A percentile compares a stretch with the other conserved stretches of the same genome.
Evolutionary conservation across 768 basidiomycete genomes (phyloP).

Genomic region (Mycena amicta): DNA sequence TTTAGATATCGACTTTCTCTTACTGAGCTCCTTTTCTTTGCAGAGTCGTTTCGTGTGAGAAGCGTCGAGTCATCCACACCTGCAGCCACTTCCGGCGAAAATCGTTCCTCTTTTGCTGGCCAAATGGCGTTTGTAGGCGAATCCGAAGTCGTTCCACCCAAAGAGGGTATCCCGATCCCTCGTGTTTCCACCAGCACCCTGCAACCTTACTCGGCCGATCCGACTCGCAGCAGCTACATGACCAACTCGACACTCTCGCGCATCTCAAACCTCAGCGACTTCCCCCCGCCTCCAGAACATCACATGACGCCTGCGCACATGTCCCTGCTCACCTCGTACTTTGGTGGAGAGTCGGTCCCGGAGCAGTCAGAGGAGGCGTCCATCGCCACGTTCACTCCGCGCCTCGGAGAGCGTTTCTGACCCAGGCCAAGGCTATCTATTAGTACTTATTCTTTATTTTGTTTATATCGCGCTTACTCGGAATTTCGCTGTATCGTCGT

Average conservation of each 20-base stretch:
- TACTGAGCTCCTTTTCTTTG: not conserved
- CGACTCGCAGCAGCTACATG: constrained; percentile 47
- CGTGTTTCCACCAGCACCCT: constrained; percentile 21
- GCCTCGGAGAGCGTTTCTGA: constrained; percentile 21
- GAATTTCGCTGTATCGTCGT: constrained; percentile 16
- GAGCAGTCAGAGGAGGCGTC: constrained; percentile 1
- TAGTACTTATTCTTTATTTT: constrained; percentile 19
- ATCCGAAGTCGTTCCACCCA: not conserved
- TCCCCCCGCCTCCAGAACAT: constrained; percentile 40
- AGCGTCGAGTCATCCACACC: constrained; percentile 57
- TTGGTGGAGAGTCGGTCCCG: constrained; percentile 20
- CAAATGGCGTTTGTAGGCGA: constrained; percentile 33
- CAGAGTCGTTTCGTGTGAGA: constrained; percentile 54
- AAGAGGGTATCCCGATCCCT: constrained; percentile 1
- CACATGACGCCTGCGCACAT: constrained; percentile 27
- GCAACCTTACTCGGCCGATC: constrained; percentile 32
- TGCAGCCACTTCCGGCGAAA: constrained; percentile 39
- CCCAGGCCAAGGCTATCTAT: constrained; percentile 10
- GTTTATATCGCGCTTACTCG: constrained; percentile 11
- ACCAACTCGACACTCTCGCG: constrained; percentile 45
- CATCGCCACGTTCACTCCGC: constrained; percentile 2
- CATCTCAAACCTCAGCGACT: constrained; percentile 55
- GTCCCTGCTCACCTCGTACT: constrained; percentile 35
- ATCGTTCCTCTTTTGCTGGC: constrained; percentile 43
- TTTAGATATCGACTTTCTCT: constrained; percentile 1